Evolutionary conservation across 495 filamentous ascomycete species (phyloP), one percentile per base, ranked within the genome.

Genomic region (Penicillium egyptiacum): DNA sequence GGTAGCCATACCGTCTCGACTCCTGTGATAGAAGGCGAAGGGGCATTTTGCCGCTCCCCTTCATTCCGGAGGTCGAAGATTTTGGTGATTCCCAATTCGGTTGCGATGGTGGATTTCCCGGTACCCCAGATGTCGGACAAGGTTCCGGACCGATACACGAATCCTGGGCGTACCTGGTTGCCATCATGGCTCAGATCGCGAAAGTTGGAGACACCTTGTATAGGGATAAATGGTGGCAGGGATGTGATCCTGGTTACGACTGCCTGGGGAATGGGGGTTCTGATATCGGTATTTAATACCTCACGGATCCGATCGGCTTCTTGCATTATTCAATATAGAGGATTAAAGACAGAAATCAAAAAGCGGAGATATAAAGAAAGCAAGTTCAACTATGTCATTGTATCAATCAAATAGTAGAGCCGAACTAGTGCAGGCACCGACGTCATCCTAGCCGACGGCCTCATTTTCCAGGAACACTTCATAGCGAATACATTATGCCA

Each of bases 11-110:
- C 64, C 25, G 79, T 76, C 19, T 75, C 61, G 40, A 79, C 76
- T 1, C 79, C 83, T 8, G 53, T 57, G 35, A 69, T 70, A 39
- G 62, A 62, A 3, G 63, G 67, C 33, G 64, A 66, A 50, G 80
- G 82, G 20, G 62, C 70, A 30, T 72, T 50, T 28, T 57, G 57
- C 14, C 70, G 61, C 54, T 81, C 70, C 20, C 80, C 71, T 58
- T 87, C 80, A 2, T 85, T 86, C 35, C 89, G 83, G 8, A 91
- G 72, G 66, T 91, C 86, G 58, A 82, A 89, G 39, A 90, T 78
- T 30, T 79, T 76, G 16, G 73, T 79, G 59, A 91, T 82, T 6
- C 79, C 77, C 10, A 90, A 69, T 5, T 64, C 58, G 7, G 65
- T 55, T 49, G 46, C 58, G 39, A 91, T 72, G 14, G 71, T 70